Evolutionary conservation across 2,329 filamentous ascomycete genomes (phyloP), one percentile per base, ranked within the genome.

Genomic region (Blastomyces silverae): DNA sequence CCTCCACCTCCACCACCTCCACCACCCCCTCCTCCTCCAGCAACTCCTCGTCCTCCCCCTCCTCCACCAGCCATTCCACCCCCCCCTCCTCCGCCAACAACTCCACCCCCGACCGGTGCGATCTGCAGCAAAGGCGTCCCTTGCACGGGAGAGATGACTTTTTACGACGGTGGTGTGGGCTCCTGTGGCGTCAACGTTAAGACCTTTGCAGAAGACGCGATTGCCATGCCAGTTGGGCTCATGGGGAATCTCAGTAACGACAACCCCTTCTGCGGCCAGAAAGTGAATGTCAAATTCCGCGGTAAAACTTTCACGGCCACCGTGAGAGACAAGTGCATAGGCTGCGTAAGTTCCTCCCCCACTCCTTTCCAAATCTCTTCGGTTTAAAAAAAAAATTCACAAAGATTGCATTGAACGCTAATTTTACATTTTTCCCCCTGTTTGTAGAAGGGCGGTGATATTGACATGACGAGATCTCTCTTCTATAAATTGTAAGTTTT

Each of bases 321-420:
- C 3, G 84, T 92, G 67, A 83, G 83, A 62, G 90, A 94, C 80
- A 91, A 90, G 79, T 94, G 90, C 81, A 84, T 84, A 77, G 87
- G 87, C 70, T 94, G 90, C 75, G 71, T 62, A 60, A 66, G 62
- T 68, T 74, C 79, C 81, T 89, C n/a, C 20, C 91, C 71, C 80
- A 88, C 69, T 85, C 83, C 68, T 76, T 80, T 66, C 70, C 77
- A 83, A 10, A 3, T 53, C 22, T 53, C 50, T 53, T 13, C 10
- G 7, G 1, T 17, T 22, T 11, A 6, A 2, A 15, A 31, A 22
- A 31, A 31, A 53, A 53, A 53, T 89, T 87, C 76, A 68, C 71
- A n/a, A 13, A 6, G 4, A 58, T 44, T 22, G 42, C 46, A 25
- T 50, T 50, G 20, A 22, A n/a, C n/a, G 22, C 59, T 61, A 61